Conservation (phyloP, 176 grass and related monocot genomes). For the Aegilops sharonensis region DNA sequence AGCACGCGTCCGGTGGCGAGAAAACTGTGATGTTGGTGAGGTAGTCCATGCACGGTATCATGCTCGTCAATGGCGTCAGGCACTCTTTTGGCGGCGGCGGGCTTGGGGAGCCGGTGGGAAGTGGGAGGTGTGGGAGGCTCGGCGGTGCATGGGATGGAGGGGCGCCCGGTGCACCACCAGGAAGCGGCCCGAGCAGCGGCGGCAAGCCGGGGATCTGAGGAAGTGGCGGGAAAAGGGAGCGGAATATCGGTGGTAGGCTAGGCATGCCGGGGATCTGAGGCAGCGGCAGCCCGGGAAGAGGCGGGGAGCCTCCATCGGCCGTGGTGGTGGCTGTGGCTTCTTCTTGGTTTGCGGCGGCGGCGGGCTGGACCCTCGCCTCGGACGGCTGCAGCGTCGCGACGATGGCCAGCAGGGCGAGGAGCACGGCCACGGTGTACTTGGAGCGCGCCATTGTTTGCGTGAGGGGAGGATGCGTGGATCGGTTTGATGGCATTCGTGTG, state of each 20-base stretch:
- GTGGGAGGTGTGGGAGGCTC: not conserved
- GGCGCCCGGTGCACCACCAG: not conserved
- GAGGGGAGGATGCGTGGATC: not conserved
- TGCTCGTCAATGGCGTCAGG: not conserved
- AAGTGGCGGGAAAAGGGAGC: not conserved
- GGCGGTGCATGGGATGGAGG: not conserved
- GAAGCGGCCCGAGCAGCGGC: not conserved
- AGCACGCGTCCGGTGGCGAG: constrained; percentile 5
- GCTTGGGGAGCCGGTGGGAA: not conserved
- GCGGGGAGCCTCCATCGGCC: not conserved
- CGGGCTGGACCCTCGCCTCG: not conserved
- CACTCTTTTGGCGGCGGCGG: constrained; percentile 12
- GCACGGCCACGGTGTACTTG: not conserved
- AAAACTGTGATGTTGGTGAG: constrained; percentile 33
- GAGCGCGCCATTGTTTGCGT: not conserved
- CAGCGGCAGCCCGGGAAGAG: not conserved
- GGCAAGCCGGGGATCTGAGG: not conserved
- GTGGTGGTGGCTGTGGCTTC: not conserved
- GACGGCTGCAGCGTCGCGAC: not conserved
- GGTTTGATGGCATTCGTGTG: not conserved
- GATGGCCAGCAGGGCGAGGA: not conserved
- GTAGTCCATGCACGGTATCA: constrained; percentile 38
- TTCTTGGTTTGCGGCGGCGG: not conserved
- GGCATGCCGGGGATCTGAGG: not conserved
- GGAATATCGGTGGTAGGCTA: not conserved